Percentiles rank a stretch among this genome's conserved stretches.
Evolutionary conservation across 768 basidiomycete genomes (phyloP).

Genomic region (Lactarius akahatsu): DNA sequence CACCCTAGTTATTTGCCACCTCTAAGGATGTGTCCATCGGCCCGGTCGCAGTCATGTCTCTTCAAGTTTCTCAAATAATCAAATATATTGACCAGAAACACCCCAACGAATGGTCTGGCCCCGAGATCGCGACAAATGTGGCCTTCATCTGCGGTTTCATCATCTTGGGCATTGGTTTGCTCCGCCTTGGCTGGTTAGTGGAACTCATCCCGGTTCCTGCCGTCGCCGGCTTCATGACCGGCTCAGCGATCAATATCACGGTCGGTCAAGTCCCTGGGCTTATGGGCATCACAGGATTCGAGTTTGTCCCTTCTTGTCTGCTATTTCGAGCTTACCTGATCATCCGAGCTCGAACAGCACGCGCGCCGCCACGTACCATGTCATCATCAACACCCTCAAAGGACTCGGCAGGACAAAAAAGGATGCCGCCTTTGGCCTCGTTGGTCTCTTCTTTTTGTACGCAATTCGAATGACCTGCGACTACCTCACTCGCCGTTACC

Average conservation of each 20-base stretch:
- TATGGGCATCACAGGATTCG: constrained; percentile 83
- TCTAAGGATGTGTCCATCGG: constrained; percentile 99
- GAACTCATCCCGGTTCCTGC: constrained; percentile 91
- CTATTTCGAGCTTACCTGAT: constrained; percentile 9
- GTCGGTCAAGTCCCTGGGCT: constrained; percentile 86
- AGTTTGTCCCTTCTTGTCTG: constrained; percentile 48
- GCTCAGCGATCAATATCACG: constrained; percentile 92
- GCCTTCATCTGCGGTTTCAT: constrained; percentile 91
- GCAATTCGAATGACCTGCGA: constrained; percentile 59
- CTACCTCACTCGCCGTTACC: constrained; percentile 54
- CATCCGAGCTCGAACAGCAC: constrained; percentile 51
- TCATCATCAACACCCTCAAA: constrained; percentile 93
- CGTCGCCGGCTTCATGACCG: constrained; percentile 93
- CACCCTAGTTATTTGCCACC: constrained; percentile 82
- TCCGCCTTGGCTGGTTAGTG: constrained; percentile 90
- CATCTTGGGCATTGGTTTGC: constrained; percentile 82
- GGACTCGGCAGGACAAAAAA: constrained; percentile 65
- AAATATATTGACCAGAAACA: constrained; percentile 53
- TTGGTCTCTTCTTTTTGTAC: constrained; percentile 71
- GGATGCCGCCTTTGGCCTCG: constrained; percentile 90
- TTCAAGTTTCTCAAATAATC: constrained; percentile 82
- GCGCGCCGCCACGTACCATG: constrained; percentile 76
- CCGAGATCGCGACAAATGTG: constrained; percentile 79
- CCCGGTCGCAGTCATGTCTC: constrained; percentile 97
- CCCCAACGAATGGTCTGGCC: constrained; percentile 58